These are phyloP conservation scores for Fomitopsis pinicola DNA, from an alignment of 1,284 basidiomycete species.

Conservation along the genomic window DNA sequence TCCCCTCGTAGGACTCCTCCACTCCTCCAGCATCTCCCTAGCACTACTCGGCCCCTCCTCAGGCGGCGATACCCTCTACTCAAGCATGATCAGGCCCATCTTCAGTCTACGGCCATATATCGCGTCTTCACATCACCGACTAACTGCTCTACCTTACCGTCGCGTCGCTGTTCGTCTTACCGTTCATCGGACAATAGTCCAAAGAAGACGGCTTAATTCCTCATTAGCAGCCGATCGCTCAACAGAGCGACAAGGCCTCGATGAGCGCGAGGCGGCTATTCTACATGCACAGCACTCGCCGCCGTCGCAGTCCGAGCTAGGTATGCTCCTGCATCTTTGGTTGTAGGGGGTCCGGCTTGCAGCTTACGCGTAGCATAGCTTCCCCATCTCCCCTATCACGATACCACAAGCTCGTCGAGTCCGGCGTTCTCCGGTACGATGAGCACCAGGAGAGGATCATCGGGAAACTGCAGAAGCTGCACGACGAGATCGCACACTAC, in stretches of 20 bases:
- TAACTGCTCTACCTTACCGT: conserved; percentile 5
- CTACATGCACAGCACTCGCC: neutral
- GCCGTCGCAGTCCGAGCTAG: neutral
- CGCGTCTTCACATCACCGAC: conserved; percentile 8
- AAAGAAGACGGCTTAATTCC: conserved; percentile 14
- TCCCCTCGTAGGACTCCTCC: too few species aligned
- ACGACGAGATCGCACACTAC: conserved; percentile 73
- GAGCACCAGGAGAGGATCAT: conserved; percentile 85
- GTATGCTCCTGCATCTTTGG: neutral
- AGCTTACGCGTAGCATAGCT: neutral
- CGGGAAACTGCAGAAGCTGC: conserved; percentile 74
- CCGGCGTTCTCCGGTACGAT: conserved; percentile 75
- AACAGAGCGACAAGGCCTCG: neutral
- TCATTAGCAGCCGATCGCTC: conserved; percentile 8
- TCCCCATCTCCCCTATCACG: conserved; percentile 51
- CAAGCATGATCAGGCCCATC: neutral
- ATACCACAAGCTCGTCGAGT: conserved; percentile 73
- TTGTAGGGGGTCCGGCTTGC: neutral
- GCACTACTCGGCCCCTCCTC: neutral
- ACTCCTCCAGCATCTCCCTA: too few species aligned
- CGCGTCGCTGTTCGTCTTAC: conserved; percentile 10
- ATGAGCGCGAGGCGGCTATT: conserved; percentile 2
- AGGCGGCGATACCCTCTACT: neutral
- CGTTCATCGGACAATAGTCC: conserved; percentile 7
- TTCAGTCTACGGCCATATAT: conserved; percentile 8